Conservation (phyloP, 345 rosid genomes). For the Mallotus nudiflorus region DNA sequence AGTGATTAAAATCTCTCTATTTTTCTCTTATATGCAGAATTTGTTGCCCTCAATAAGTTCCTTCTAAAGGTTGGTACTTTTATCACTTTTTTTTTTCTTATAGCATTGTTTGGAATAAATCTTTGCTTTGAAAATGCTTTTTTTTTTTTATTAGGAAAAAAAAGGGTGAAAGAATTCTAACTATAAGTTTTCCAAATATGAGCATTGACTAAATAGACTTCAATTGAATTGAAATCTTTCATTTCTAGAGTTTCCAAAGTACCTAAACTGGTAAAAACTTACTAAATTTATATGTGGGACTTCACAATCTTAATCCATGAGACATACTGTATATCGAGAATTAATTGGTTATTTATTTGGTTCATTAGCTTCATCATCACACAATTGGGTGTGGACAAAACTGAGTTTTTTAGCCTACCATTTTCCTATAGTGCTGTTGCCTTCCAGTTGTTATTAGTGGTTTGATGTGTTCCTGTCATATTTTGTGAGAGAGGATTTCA, state of each 20-base stretch:
- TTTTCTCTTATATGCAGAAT: constrained; percentile 37
- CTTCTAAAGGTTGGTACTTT: constrained; percentile 54
- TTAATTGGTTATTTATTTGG: not conserved
- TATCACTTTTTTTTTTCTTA: not conserved
- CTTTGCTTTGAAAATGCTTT: too few species aligned
- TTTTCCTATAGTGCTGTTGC: too few species aligned
- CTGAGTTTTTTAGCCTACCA: too few species aligned
- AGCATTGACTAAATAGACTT: too few species aligned
- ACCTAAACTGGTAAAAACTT: not conserved
- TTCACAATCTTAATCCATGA: not conserved
- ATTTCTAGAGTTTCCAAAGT: too few species aligned
- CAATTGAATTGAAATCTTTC: too few species aligned
- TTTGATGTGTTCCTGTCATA: not conserved
- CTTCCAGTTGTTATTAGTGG: too few species aligned
- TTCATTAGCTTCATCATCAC: not conserved
- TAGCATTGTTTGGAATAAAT: too few species aligned
- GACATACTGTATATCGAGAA: not conserved
- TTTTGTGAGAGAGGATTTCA: not conserved
- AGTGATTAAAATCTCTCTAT: not conserved
- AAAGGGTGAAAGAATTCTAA: too few species aligned
- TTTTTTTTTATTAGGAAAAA: too few species aligned
- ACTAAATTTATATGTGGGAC: not conserved
- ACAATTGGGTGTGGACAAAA: not conserved
- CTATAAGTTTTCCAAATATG: too few species aligned
- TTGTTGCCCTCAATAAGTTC: constrained; percentile 63